These are phyloP conservation scores for Hyaloscypha hepaticicola DNA, from an alignment of 495 filamentous ascomycete species.

Conservation along the genomic window DNA sequence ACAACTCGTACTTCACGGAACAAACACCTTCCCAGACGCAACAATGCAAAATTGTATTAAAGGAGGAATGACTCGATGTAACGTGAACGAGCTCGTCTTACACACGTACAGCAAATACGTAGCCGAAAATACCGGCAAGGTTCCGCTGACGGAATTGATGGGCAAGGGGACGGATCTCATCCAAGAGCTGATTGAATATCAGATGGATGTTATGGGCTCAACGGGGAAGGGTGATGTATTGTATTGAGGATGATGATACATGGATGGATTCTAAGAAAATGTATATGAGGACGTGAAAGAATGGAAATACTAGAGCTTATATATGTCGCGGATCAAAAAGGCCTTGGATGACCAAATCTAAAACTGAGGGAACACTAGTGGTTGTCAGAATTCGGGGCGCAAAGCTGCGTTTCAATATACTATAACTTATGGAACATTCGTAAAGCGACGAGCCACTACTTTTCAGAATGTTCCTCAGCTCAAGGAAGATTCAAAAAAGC, in stretches of 20 bases:
- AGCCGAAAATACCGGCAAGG: slow-evolving; percentile 64
- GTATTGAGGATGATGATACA: not conserved
- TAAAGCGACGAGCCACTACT: too few relatives aligned
- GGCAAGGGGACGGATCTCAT: slow-evolving; percentile 71
- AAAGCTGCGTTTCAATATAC: too few relatives aligned
- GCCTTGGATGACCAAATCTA: too few relatives aligned
- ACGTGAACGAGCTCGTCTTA: slow-evolving; percentile 83
- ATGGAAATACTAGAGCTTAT: too few relatives aligned
- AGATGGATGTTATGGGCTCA: slow-evolving; percentile 66
- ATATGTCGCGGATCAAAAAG: too few relatives aligned
- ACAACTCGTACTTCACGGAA: slow-evolving; percentile 72
- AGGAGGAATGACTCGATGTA: slow-evolving; percentile 72
- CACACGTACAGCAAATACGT: slow-evolving; percentile 63
- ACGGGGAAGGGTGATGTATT: slow-evolving; percentile 23
- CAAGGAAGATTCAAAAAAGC: too few relatives aligned
- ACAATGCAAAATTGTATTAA: slow-evolving; percentile 69
- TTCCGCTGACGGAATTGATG: slow-evolving; percentile 65
- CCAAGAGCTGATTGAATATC: slow-evolving; percentile 72
- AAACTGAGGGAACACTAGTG: too few relatives aligned
- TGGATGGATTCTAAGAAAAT: not conserved
- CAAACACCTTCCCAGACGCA: slow-evolving; percentile 69
- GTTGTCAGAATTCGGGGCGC: too few relatives aligned
- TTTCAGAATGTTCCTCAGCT: too few relatives aligned
- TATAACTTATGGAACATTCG: too few relatives aligned
- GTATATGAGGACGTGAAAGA: not conserved